These are phyloP conservation scores for Ascochyta fabae DNA, from an alignment of 2,329 filamentous ascomycete genomes.

Conservation along the genomic window DNA sequence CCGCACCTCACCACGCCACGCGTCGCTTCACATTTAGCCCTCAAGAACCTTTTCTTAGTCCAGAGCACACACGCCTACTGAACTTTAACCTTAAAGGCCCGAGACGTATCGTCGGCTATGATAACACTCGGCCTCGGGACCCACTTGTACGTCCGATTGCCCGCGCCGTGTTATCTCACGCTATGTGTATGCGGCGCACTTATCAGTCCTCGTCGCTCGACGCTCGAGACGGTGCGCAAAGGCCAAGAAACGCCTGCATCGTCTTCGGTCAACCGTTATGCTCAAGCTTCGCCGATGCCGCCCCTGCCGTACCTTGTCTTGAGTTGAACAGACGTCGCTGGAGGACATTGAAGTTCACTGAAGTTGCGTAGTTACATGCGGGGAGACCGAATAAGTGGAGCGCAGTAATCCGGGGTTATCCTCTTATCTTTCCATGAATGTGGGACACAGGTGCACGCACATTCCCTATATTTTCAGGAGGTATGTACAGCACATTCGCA, in stretches of 20 bases:
- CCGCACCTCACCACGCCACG: background rate
- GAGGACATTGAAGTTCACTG: background rate
- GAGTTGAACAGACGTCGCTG: background rate
- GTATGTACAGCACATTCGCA: no score
- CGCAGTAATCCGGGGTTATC: slow-evolving; percentile 7
- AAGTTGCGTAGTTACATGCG: slow-evolving; percentile 6
- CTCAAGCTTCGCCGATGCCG: slow-evolving; percentile 3
- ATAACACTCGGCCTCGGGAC: slow-evolving; percentile 19
- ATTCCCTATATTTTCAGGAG: no score
- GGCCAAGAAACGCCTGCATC: background rate
- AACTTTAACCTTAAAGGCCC: background rate
- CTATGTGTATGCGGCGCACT: slow-evolving; percentile 20
- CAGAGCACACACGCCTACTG: background rate
- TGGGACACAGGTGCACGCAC: no score
- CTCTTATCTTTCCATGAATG: background rate
- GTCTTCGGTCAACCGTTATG: background rate
- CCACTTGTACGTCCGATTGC: slow-evolving; percentile 18
- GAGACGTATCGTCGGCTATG: slow-evolving; percentile 22
- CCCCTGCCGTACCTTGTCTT: background rate
- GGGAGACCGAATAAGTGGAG: slow-evolving; percentile 8
- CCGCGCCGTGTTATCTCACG: slow-evolving; percentile 23
- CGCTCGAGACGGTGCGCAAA: background rate
- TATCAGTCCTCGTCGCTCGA: slow-evolving; percentile 6
- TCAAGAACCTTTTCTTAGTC: background rate
- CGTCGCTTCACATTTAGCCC: no score